Evolutionary conservation across 73 alveolate genomes (phyloP).

Genomic region (Stentor roeselii): DNA sequence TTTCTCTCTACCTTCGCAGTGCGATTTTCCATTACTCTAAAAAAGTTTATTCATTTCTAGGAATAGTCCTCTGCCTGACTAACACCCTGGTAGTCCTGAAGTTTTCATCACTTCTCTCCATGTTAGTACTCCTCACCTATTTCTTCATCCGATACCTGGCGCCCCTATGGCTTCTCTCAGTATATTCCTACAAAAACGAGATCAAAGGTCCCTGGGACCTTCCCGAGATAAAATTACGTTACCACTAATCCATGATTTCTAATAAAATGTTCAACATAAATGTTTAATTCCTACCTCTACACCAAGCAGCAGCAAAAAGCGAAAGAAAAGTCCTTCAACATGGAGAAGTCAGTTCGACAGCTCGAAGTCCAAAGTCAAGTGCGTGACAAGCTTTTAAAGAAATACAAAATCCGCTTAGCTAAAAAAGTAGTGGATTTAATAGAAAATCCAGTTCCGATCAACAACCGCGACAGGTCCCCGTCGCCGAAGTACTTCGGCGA

Average conservation of each 20-base stretch:
- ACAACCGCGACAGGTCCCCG: not conserved
- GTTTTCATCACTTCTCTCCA: not conserved
- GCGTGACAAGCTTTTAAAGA: constrained; percentile 8
- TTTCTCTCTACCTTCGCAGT: not conserved
- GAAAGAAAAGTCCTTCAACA: not conserved
- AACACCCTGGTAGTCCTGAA: not conserved
- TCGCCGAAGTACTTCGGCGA: constrained; percentile 6
- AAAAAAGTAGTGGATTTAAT: not conserved
- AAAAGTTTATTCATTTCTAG: not conserved
- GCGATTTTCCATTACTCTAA: not conserved
- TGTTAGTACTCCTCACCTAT: not conserved
- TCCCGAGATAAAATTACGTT: not conserved
- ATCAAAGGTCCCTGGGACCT: constrained; percentile 24
- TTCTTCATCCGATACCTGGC: constrained; percentile 6
- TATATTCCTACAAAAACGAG: not conserved
- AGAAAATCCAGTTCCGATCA: not conserved
- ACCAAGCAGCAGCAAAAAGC: not conserved
- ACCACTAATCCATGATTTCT: no score
- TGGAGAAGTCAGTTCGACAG: not conserved
- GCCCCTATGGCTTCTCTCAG: constrained; percentile 23
- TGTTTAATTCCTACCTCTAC: not conserved
- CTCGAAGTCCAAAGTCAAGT: not conserved
- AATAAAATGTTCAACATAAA: no score
- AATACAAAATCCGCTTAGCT: not conserved
- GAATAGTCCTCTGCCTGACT: not conserved